Base-by-base conservation (phyloP, 352 stramenopile species). In the Globisporangium abappressorium region DNA sequence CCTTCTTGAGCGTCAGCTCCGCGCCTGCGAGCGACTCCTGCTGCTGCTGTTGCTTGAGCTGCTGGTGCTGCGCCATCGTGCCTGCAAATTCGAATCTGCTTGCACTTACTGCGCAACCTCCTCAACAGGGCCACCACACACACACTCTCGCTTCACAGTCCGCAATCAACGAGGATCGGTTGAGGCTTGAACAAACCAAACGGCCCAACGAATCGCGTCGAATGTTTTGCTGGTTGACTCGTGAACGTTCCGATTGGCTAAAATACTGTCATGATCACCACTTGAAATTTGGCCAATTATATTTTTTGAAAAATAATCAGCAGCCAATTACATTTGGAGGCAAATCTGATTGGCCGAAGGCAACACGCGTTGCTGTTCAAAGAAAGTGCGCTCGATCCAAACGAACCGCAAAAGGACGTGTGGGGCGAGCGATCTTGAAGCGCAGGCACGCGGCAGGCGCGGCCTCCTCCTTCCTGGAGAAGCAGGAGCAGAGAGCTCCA, bases 1-100 rank as follows among this genome's bases (percentile, higher is more conserved):
- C 83, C 73, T 93, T 94, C 74, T 93, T 91, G 30, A 87, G 36
- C 53, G 81, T 81, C 66, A 79, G 73, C 33, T 81, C 70, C 2
- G 70, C 56, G 6, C 18, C 43, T 6, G 18, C 43, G 43, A 22
- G 18, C 28, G 30, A 38, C 30, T 26, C 55, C 28, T 33, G 14
- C 3, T 36, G 24, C 24, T 26, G 24, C 24, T 6, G 5, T 38
- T 11, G 18, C 20, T 20, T 36, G 15, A 14, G 26, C 38, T 46
- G 26, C 53, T 72, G 53, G n/a, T 63, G 22, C 28, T 41, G 67
- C 49, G 34, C 46, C 46, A 54, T 64, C 46, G 22, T 47, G 28
- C 20, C n/a, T 30, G 60, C 60, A 56, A 57, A 65, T 65, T 65
- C 60, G 26, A 28, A 65, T 68, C 22, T 68, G 53, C 7, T 68